These are phyloP conservation scores for Fusarium sacchari DNA, from an alignment of 2,329 filamentous ascomycete genomes.

Conservation along the genomic window DNA sequence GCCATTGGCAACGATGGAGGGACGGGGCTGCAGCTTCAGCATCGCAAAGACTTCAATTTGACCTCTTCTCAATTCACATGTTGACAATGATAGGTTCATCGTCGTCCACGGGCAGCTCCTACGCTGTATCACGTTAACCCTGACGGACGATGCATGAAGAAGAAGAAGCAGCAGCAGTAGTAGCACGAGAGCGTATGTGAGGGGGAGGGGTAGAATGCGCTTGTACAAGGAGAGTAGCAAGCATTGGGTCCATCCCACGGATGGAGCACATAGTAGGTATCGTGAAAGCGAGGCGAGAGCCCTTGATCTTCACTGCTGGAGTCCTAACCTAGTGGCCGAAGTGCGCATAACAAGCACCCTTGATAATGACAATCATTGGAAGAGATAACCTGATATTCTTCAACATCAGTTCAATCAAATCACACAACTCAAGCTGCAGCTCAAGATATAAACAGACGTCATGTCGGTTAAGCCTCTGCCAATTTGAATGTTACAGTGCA, in stretches of 20 bases:
- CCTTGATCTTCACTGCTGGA: slow-evolving; percentile 20
- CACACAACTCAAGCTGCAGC: neutral
- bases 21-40: slow-evolving; percentile 24
- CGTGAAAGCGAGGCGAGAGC: slow-evolving; percentile 21
- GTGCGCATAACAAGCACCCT: neutral
- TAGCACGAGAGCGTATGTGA: slow-evolving; percentile 14
- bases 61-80: slow-evolving; percentile 43
- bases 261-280: slow-evolving; percentile 19
- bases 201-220: slow-evolving; percentile 34
- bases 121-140: slow-evolving; percentile 28
- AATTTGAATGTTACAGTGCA: slow-evolving; percentile 16
- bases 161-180: neutral
- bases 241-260: slow-evolving; percentile 15
- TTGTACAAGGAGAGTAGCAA: slow-evolving; percentile 9
- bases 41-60: slow-evolving; percentile 30
- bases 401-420: neutral
- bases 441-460: slow-evolving; percentile 5
- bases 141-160: slow-evolving; percentile 34
- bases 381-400: neutral
- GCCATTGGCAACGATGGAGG: slow-evolving; percentile 9
- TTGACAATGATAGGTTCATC: slow-evolving; percentile 46
- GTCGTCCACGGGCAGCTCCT: slow-evolving; percentile 30
- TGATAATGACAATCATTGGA: neutral
- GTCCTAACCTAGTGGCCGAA: slow-evolving; percentile 8
- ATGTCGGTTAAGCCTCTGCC: slow-evolving; percentile 7